phyloP scores from a whole-genome alignment of 352 stramenopile species.

The Thraustochytrium sp. region DNA sequence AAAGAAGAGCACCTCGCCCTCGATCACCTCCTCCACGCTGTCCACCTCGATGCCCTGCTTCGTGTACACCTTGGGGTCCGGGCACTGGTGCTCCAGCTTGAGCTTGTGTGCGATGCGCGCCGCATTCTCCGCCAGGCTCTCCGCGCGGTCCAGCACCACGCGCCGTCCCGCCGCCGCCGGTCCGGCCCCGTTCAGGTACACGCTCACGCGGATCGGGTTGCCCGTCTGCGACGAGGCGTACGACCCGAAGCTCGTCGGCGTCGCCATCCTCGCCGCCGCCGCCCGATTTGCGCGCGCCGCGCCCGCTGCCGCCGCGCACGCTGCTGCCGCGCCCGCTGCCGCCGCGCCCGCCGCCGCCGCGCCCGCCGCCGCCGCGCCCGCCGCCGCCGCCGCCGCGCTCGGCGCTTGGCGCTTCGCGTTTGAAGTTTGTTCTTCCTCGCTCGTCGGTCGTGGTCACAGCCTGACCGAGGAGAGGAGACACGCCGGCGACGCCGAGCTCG shows the following conservation, averaged over 20 bases:
- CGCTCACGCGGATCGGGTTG: constrained; percentile 28
- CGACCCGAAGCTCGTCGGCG: constrained; percentile 13
- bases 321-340: no score
- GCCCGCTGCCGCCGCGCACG: no score
- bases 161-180: background rate
- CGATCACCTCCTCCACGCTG: constrained; percentile 22
- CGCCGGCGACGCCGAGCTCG: no score
- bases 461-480: no score
- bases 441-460: no score
- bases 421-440: no score
- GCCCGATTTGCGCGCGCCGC: no score
- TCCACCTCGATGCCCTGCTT: constrained; percentile 32
- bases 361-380: no score
- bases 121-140: background rate
- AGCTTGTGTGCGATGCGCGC: constrained; percentile 11
- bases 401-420: no score
- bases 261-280: no score
- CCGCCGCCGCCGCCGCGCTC: no score
- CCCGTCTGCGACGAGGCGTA: background rate
- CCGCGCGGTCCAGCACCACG: constrained; percentile 17
- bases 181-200: constrained; percentile 10
- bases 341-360: no score
- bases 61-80: background rate
- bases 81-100: background rate
- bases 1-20: constrained; percentile 40